Evolutionary conservation across 2,329 filamentous ascomycete species (phyloP), one percentile per base, ranked within the genome.

Genomic region (Pseudogymnoascus sp.): DNA sequence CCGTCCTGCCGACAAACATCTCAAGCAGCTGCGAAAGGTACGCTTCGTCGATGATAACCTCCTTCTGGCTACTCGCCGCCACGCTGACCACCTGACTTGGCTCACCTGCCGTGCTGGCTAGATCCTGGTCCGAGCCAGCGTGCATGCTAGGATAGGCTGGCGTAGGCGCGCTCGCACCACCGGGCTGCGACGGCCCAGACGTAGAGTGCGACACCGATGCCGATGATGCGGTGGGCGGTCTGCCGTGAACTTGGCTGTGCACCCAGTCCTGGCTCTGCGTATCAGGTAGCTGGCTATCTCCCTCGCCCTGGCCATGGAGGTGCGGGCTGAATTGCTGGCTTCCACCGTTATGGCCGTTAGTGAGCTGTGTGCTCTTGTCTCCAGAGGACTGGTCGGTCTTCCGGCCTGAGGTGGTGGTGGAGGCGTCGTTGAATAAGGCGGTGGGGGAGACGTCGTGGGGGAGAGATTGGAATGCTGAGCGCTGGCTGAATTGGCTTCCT

Each of bases 331-430:
- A 59, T 62, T 67, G 60, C 64, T 67, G 15, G 69, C 64, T 22
- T 62, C 70, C 59, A 39, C 62, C 68, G 68, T n/a, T 43, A 20
- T 76, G 74, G 18, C 88, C 88, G 64, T 91, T 91, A 2, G 87
- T 89, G 62, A 82, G 80, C 70, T 92, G 88, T 0, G 88, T 90
- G 71, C 87, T 87, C 71, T 82, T 81, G 65, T 83, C 81, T 2
- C 82, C 85, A 1, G 83, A 86, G 2, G 88, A 91, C 5, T 84
- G 82, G 64, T 89, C 85, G 1, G 89, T 90, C 2, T 89, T 92
- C 75, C 96, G 94, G n/a, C 86, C 84, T 3, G 84, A 88, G 20
- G 85, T 86, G 1, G 92, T 96, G 1, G 92, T 95, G 2, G 91
- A 96, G 1, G 91, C 93, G 69, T 96, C 91, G 68, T 97, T 97